Percentiles rank a stretch among this genome's conserved stretches.
Conservation (phyloP, 306 rosid genomes). For the Cicer arietinum region DNA sequence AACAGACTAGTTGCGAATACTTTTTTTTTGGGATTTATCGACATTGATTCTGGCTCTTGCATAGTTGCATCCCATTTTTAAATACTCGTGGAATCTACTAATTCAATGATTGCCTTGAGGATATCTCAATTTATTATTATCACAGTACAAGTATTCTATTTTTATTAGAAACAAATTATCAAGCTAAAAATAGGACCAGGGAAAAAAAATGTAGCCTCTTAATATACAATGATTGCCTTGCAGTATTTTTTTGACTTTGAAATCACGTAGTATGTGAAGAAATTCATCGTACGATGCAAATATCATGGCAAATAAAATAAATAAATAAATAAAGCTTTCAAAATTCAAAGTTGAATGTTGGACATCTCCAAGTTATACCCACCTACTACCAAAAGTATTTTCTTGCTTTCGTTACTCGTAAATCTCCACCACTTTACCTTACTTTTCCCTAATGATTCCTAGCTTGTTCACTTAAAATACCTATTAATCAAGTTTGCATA, state of each 20-base stretch:
- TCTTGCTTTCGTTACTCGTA: not conserved
- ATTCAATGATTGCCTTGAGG: too few relatives aligned
- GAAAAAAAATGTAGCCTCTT: not conserved
- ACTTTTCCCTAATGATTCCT: slow-evolving; percentile 17
- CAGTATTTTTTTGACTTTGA: not conserved
- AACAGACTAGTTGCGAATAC: slow-evolving; percentile 20
- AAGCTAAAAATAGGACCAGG: not conserved
- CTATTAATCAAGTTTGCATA: not conserved
- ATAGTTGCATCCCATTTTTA: not conserved
- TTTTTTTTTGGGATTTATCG: slow-evolving; percentile 22
- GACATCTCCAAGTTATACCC: not conserved
- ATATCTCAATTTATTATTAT: too few relatives aligned
- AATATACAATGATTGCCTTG: not conserved
- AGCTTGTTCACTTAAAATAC: slow-evolving; percentile 8
- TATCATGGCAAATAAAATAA: not conserved
- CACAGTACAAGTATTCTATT: too few relatives aligned
- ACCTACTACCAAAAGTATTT: not conserved
- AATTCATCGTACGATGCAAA: not conserved
- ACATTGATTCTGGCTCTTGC: not conserved
- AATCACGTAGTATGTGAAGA: not conserved
- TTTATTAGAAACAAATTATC: not conserved
- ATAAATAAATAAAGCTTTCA: not conserved
- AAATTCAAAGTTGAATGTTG: not conserved
- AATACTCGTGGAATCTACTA: too few relatives aligned
- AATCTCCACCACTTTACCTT: not conserved